phyloP scores from a whole-genome alignment of 2,329 filamentous ascomycete species.

The Aspergillus ochraceus region DNA sequence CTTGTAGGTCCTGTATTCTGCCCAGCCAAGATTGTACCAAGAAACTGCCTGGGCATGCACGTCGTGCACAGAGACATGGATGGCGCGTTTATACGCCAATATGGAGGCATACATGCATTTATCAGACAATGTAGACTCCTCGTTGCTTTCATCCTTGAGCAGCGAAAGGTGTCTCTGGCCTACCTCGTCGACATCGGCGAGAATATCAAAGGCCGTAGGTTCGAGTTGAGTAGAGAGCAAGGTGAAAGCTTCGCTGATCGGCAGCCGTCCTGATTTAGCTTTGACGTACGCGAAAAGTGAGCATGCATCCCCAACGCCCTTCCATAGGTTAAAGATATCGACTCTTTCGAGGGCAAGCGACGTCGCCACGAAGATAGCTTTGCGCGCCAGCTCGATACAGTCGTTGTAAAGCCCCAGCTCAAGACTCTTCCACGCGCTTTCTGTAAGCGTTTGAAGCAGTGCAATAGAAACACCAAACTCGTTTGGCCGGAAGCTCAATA shows the following conservation, averaged over 20 bases:
- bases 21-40: conserved; percentile 96
- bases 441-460: conserved; percentile 81
- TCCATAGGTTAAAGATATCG: conserved; percentile 92
- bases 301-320: conserved; percentile 83
- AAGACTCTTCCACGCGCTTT: conserved; percentile 73
- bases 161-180: conserved; percentile 42
- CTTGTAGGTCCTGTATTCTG: conserved; percentile 77
- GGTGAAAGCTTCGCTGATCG: conserved; percentile 53
- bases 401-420: conserved; percentile 86
- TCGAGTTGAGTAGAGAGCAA: conserved; percentile 59
- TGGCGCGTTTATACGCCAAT: conserved; percentile 82
- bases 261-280: conserved; percentile 63
- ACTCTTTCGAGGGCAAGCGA: conserved; percentile 61
- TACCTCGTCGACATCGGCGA: conserved; percentile 70
- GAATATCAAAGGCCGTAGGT: conserved; percentile 57
- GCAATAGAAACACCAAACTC: conserved; percentile 89
- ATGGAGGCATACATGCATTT: conserved; percentile 70
- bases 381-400: conserved; percentile 67
- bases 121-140: conserved; percentile 40
- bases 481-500: conserved; percentile 65
- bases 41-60: conserved; percentile 89
- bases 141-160: conserved; percentile 32
- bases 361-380: conserved; percentile 68
- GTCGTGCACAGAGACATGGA: conserved; percentile 71
- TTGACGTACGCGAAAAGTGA: conserved; percentile 80